Evolutionary conservation across 345 rosid species (phyloP), one percentile per base, ranked within the genome.

Genomic region (Limnanthes douglasii): DNA sequence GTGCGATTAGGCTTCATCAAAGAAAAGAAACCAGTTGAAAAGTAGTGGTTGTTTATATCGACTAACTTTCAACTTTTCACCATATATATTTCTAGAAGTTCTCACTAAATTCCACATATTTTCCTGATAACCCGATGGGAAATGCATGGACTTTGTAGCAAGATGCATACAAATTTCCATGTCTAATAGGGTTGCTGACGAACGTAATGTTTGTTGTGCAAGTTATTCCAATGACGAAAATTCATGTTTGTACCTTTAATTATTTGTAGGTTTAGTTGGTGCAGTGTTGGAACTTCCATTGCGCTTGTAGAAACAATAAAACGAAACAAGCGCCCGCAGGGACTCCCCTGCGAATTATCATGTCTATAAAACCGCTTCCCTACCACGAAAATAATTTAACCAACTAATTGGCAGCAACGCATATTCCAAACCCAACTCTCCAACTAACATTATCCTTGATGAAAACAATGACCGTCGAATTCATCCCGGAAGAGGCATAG

Each of bases 351-450:
- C 4, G 70, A 62, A 22, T 42, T 64, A 4, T 43, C 56, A 26
- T 28, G 51, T 20, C 34, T 31, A 38, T 73, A 70, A 11, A 49
- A 46, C 5, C 60, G 52, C 10, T 24, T 59, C 12, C 88, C 83
- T 1, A 8, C 3, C 8, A 70, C 7, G 39, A 73, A 60, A 37
- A 55, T 38, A 1, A 25, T 30, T 6, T 62, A 49, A 9, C 51
- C 63, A 8, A 78, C 9, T 1, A 59, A 12, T 59, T 67, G 10
- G 43, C 51, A 2, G 22, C 57, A 0, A 29, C 32, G 10, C 64
- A 73, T 1, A 78, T 18, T 8, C 72, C 55, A 16, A 57, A 78
- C 4, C 79, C 88, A 1, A 73, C 10, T n/a, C 16, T 41, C 88
- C 83, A 73, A 15, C 72, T 56, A 21, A 50, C 51, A 9, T 56